Conservation (phyloP, 306 rosid genomes). For the Canavalia gladiata region DNA sequence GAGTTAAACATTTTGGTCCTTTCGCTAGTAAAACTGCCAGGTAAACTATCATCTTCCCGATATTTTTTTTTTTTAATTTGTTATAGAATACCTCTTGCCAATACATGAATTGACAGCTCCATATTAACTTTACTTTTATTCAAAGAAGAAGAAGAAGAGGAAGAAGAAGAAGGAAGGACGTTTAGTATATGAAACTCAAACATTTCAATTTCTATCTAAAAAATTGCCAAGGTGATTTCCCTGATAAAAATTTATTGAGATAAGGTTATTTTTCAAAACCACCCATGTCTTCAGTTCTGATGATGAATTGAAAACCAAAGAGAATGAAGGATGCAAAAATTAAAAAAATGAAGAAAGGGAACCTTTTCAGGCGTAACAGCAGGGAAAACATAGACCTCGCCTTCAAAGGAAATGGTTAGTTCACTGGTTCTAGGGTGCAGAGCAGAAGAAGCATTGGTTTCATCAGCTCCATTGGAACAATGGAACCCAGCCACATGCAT, state of each 20-base stretch:
- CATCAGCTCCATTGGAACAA: conserved; percentile 47
- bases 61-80: neutral
- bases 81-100: too few species aligned
- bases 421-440: conserved; percentile 61
- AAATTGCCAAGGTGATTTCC: neutral
- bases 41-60: neutral
- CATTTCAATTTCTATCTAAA: neutral
- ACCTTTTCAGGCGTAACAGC: conserved; percentile 80
- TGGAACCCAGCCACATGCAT: conserved; percentile 49
- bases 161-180: neutral
- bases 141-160: neutral
- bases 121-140: too few species aligned
- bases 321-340: neutral
- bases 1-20: neutral
- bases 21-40: too few species aligned
- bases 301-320: neutral
- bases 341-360: neutral
- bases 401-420: conserved; percentile 78
- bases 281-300: too few species aligned
- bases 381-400: conserved; percentile 81
- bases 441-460: conserved; percentile 42
- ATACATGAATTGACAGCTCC: neutral
- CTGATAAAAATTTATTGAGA: neutral
- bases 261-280: neutral
- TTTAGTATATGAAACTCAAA: neutral